Percentiles rank a stretch among this genome's conserved stretches.
Evolutionary conservation across 2,329 filamentous ascomycete genomes (phyloP).

Genomic region (Xylaria sp.): DNA sequence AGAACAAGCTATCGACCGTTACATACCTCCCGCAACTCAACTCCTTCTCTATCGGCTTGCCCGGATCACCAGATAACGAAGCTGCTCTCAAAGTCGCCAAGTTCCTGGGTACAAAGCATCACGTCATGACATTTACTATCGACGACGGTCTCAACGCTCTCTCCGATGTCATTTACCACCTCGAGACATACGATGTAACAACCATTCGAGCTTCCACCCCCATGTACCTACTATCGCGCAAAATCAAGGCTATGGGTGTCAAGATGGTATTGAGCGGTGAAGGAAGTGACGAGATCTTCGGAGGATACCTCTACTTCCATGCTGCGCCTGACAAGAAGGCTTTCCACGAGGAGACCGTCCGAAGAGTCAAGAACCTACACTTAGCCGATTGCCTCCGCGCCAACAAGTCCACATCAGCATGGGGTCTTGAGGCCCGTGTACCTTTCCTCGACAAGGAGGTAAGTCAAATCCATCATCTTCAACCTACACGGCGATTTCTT

Average conservation of each 20-base stretch:
- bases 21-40: constrained; percentile 95
- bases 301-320: constrained; percentile 98
- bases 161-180: constrained; percentile 96
- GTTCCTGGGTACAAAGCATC: constrained; percentile 97
- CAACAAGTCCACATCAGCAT: constrained; percentile 98
- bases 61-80: constrained; percentile 89
- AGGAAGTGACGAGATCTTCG: constrained; percentile 97
- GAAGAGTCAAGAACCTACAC: constrained; percentile 95
- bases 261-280: constrained; percentile 99
- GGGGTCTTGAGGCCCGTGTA: constrained; percentile 97
- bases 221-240: constrained; percentile 97
- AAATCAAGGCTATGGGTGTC: constrained; percentile 99
- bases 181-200: constrained; percentile 97
- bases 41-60: constrained; percentile 98
- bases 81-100: constrained; percentile 93
- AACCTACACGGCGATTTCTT: neutral
- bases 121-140: constrained; percentile 97
- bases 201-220: constrained; percentile 98
- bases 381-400: constrained; percentile 95
- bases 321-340: constrained; percentile 87
- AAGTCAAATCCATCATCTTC: constrained; percentile 47
- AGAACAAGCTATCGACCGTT: constrained; percentile 87
- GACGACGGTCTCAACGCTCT: constrained; percentile 97
- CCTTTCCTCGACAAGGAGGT: constrained; percentile 96
- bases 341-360: constrained; percentile 96